Conservation (phyloP, 805 yeast genomes). For the Allodekkera sacchari region DNA sequence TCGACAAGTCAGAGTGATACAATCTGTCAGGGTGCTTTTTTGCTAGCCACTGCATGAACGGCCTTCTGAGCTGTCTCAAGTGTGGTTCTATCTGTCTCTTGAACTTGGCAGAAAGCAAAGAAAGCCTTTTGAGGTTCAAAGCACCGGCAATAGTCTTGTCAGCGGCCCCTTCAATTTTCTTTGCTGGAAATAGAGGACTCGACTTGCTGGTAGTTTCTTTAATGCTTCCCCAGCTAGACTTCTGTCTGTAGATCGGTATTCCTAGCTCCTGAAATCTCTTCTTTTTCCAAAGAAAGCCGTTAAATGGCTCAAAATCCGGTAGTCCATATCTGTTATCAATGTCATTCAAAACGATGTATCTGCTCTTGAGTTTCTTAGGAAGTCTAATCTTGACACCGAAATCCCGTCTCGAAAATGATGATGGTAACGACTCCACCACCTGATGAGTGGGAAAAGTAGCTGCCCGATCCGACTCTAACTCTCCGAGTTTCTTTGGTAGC, state of each 20-base stretch:
- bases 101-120: conserved; percentile 15
- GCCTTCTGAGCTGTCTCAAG: conserved; percentile 39
- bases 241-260: conserved; percentile 30
- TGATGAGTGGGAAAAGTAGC: conserved; percentile 57
- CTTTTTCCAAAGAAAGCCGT: conserved; percentile 53
- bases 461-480: conserved; percentile 16
- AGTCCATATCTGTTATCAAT: conserved; percentile 59
- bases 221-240: background rate
- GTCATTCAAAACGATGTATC: conserved; percentile 55
- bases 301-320: conserved; percentile 61
- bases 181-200: conserved; percentile 35
- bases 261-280: conserved; percentile 63
- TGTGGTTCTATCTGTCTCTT: conserved; percentile 23
- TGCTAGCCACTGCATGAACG: conserved; percentile 49
- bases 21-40: conserved; percentile 37
- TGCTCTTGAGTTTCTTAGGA: conserved; percentile 52
- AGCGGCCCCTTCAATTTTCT: conserved; percentile 13
- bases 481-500: conserved; percentile 22
- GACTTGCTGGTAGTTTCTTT: background rate
- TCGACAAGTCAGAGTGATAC: conserved; percentile 27
- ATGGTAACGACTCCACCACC: conserved; percentile 58
- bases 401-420: conserved; percentile 57
- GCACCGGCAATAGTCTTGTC: conserved; percentile 20
- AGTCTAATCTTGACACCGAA: conserved; percentile 69
- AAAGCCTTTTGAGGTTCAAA: conserved; percentile 16